These are phyloP conservation scores for Lablab purpureus DNA, from an alignment of 306 rosid species.

Conservation along the genomic window DNA sequence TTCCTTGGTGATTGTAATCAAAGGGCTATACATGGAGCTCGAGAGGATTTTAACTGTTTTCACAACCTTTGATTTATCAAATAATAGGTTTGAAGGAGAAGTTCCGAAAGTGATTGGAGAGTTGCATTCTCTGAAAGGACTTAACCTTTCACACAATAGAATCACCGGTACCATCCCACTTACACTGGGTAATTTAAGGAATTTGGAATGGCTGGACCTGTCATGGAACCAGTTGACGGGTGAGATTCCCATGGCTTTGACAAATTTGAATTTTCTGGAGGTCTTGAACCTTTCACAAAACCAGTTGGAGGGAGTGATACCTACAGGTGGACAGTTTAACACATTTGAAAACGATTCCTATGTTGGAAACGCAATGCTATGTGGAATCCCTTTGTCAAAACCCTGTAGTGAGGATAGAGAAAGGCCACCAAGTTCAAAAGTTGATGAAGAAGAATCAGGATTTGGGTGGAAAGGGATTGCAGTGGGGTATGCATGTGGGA, in stretches of 20 bases:
- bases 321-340: slow-evolving; percentile 45
- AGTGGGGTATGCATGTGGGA: slow-evolving; percentile 49
- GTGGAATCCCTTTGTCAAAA: slow-evolving; percentile 48
- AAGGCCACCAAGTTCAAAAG: neutral
- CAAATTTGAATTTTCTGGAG: slow-evolving; percentile 32
- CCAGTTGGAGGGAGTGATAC: slow-evolving; percentile 43
- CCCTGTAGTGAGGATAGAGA: neutral
- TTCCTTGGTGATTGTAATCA: slow-evolving; percentile 30
- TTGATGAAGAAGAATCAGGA: neutral
- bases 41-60: slow-evolving; percentile 19
- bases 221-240: slow-evolving; percentile 42
- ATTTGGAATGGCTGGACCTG: slow-evolving; percentile 52
- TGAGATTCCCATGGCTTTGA: slow-evolving; percentile 41
- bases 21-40: neutral
- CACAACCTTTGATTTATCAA: slow-evolving; percentile 47
- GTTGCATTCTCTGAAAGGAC: slow-evolving; percentile 41
- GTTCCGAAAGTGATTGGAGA: slow-evolving; percentile 40
- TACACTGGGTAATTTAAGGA: slow-evolving; percentile 21
- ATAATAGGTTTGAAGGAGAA: slow-evolving; percentile 48
- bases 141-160: slow-evolving; percentile 49
- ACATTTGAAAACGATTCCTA: slow-evolving; percentile 49
- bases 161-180: neutral
- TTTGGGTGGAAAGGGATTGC: slow-evolving; percentile 40
- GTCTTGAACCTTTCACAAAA: slow-evolving; percentile 41
- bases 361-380: slow-evolving; percentile 35